Conservation (phyloP, 768 basidiomycete genomes). For the Xerocomellus dryophilus region DNA sequence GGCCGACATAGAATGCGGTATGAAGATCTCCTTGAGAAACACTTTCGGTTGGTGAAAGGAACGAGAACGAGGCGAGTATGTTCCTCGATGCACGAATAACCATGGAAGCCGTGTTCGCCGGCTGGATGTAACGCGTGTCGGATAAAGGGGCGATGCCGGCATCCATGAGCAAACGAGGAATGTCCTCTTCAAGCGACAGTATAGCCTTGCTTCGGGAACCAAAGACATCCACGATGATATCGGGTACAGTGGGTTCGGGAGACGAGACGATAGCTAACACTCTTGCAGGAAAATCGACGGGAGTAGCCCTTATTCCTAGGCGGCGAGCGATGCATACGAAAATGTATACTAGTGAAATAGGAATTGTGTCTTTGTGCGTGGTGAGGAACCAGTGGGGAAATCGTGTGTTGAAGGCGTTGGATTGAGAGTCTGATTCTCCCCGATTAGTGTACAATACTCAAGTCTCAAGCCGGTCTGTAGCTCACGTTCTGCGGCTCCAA, state of each 20-base stretch:
- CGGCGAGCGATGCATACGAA: conserved; percentile 54
- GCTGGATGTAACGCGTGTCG: conserved; percentile 24
- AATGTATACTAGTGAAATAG: conserved; percentile 57
- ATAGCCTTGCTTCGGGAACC: conserved; percentile 36
- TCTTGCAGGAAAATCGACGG: conserved; percentile 53
- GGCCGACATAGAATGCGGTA: conserved; percentile 35
- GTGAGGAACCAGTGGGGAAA: conserved; percentile 60
- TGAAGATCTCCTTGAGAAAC: conserved; percentile 34
- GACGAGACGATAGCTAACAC: conserved; percentile 52
- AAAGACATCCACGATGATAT: conserved; percentile 48
- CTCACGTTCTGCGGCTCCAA: conserved; percentile 43
- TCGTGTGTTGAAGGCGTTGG: conserved; percentile 46
- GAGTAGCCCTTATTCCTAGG: conserved; percentile 49
- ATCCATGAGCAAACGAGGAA: conserved; percentile 31
- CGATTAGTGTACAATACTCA: background rate
- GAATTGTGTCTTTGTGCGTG: conserved; percentile 48
- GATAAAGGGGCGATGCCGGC: conserved; percentile 23
- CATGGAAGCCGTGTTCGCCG: conserved; percentile 36
- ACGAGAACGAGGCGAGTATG: conserved; percentile 34
- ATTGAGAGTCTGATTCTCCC: conserved; percentile 33
- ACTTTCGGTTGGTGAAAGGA: conserved; percentile 16
- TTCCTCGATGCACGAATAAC: conserved; percentile 40
- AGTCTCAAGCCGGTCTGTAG: background rate
- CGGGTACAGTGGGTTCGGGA: conserved; percentile 32
- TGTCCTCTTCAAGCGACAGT: conserved; percentile 36